These are phyloP conservation scores for Fomitopsis schrenkii DNA, from an alignment of 1,284 basidiomycete genomes.

Conservation along the genomic window DNA sequence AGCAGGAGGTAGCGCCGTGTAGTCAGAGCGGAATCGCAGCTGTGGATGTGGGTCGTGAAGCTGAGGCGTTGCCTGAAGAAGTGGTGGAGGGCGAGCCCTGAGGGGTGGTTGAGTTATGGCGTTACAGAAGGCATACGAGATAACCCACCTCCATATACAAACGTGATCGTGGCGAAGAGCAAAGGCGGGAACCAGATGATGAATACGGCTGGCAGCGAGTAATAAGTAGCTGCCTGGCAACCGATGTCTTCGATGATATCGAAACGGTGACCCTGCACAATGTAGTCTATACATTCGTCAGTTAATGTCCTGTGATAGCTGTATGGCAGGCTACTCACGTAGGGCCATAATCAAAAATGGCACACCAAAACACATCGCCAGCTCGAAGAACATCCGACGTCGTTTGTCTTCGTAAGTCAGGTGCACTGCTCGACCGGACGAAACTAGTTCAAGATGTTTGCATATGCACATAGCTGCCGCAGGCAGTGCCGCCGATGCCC, in stretches of 20 bases:
- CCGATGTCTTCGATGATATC: conserved; percentile 61
- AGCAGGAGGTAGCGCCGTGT: conserved; percentile 45
- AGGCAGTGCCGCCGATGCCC: conserved; percentile 41
- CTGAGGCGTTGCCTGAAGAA: conserved; percentile 1
- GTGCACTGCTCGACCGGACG: conserved; percentile 10
- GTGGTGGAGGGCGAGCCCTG: conserved; percentile 31
- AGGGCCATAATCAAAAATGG: conserved; percentile 54
- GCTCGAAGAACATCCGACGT: conserved; percentile 40
- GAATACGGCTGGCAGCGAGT: conserved; percentile 45
- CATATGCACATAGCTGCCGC: conserved; percentile 46
- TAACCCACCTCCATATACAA: conserved; percentile 14
- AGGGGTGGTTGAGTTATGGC: conserved; percentile 18
- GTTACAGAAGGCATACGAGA: background rate
- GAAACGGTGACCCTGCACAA: conserved; percentile 69
- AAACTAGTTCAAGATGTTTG: conserved; percentile 24
- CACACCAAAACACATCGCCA: conserved; percentile 46
- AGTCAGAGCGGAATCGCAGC: conserved; percentile 28
- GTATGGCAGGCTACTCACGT: conserved; percentile 40
- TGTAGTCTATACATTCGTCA: conserved; percentile 39
- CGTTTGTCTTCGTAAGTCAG: conserved; percentile 8
- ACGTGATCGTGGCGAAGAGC: conserved; percentile 38
- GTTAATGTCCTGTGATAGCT: background rate
- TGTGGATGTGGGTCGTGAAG: conserved; percentile 2
- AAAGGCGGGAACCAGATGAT: conserved; percentile 58
- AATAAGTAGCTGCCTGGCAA: conserved; percentile 56